A percentile compares a stretch with the other conserved stretches of the same genome.
Evolutionary conservation across 2,329 filamentous ascomycete genomes (phyloP).

Genomic region (Aspergillus puulaauensis): DNA sequence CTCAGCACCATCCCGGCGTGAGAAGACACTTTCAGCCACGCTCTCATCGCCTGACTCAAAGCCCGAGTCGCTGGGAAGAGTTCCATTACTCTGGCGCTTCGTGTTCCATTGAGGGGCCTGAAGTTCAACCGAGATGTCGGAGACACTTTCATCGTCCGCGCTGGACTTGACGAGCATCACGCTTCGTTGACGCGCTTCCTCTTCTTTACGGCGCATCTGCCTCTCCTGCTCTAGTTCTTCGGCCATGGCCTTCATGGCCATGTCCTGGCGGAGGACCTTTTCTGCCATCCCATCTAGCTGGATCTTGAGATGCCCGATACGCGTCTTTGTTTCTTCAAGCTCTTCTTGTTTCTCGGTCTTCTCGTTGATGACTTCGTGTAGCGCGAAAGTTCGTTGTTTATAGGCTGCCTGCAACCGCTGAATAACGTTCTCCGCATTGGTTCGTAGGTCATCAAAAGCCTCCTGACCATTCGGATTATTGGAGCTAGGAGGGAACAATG

Average conservation of each 20-base stretch:
- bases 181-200: constrained; percentile 38
- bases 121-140: constrained; percentile 33
- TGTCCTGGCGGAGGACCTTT: constrained; percentile 56
- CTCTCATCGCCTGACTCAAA: constrained; percentile 60
- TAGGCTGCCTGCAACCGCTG: constrained; percentile 58
- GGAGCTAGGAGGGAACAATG: constrained; percentile 55
- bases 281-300: constrained; percentile 62
- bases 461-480: constrained; percentile 51
- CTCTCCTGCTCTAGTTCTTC: constrained; percentile 49
- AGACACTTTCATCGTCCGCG: constrained; percentile 35
- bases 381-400: constrained; percentile 49
- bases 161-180: constrained; percentile 29
- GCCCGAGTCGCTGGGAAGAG: constrained; percentile 54
- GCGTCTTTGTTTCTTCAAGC: constrained; percentile 59
- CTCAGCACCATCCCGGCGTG: constrained; percentile 35
- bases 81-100: constrained; percentile 41
- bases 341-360: constrained; percentile 61
- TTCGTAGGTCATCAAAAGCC: constrained; percentile 57
- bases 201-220: constrained; percentile 37
- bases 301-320: constrained; percentile 57
- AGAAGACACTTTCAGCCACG: constrained; percentile 50
- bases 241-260: constrained; percentile 53
- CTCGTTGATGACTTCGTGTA: constrained; percentile 54
- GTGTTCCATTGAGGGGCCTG: constrained; percentile 32
- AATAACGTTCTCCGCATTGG: constrained; percentile 57